A percentile compares a stretch with the other conserved stretches of the same genome.
phyloP scores from a whole-genome alignment of 177 flowering plant genomes.

The Vitis hybrid region DNA sequence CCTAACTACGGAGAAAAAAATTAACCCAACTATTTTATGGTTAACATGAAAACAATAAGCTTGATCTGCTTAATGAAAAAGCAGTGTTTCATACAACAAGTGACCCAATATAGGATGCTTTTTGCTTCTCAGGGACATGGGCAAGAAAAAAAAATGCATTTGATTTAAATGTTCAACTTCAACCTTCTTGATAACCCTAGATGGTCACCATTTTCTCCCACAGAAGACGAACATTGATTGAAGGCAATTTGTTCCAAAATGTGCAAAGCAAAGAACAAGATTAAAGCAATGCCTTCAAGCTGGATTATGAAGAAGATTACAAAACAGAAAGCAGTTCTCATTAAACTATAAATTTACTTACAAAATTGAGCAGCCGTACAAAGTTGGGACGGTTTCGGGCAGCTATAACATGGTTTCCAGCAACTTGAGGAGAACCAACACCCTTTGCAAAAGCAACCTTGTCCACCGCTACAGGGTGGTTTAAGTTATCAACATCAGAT shows the following conservation, averaged over 20 bases:
- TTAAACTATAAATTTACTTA: slow-evolving; percentile 42
- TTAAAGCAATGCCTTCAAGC: no score
- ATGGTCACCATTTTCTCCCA: no score
- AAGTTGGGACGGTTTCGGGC: slow-evolving; percentile 61
- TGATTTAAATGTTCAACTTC: no score
- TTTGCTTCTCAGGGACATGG: no score
- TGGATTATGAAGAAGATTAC: no score
- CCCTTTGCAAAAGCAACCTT: slow-evolving; percentile 47
- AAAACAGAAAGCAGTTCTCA: background rate
- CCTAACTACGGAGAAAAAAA: background rate
- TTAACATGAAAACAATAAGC: background rate
- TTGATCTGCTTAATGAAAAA: background rate
- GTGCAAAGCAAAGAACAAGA: no score
- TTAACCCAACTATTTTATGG: background rate
- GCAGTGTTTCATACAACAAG: background rate
- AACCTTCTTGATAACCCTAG: no score
- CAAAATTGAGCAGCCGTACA: slow-evolving; percentile 68
- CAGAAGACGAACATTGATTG: no score
- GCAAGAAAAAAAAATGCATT: no score
- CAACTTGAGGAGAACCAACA: slow-evolving; percentile 56
- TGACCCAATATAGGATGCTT: no score
- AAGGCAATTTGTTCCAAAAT: no score
- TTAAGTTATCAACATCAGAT: slow-evolving; percentile 50
- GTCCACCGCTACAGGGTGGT: slow-evolving; percentile 34
- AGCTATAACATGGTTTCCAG: slow-evolving; percentile 69